Conservation (phyloP, 2,329 filamentous ascomycete species). For the Calonectria pseudoreteaudii region DNA sequence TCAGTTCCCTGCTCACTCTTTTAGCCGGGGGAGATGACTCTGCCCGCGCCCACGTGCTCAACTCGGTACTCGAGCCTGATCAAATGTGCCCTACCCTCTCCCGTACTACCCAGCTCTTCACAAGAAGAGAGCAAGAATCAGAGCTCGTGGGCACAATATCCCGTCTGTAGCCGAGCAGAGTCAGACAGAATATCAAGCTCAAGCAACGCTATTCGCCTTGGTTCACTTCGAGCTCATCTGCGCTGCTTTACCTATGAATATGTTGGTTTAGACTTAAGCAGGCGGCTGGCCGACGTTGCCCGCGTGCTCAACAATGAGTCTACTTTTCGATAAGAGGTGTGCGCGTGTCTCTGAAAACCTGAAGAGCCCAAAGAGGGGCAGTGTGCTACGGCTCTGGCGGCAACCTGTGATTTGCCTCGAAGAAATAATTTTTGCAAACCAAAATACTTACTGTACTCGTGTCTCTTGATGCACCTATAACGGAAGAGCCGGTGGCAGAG, state of each 20-base stretch:
- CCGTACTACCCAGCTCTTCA: neutral
- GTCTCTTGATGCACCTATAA: neutral
- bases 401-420: neutral
- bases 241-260: neutral
- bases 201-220: neutral
- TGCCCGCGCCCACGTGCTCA: conserved; percentile 20
- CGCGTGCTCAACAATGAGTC: neutral
- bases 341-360: neutral
- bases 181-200: neutral
- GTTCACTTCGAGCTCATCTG: neutral
- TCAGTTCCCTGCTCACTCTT: conserved; percentile 8
- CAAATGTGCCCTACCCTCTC: neutral
- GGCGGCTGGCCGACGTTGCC: neutral
- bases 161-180: neutral
- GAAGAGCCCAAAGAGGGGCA: neutral
- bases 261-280: neutral
- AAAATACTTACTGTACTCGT: neutral
- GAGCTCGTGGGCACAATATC: neutral
- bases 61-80: neutral
- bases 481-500: neutral
- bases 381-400: neutral
- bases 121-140: neutral
- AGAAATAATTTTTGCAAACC: too few species aligned
- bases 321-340: neutral
- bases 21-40: conserved; percentile 23